Evolutionary conservation across 2,329 filamentous ascomycete genomes (phyloP).

Genomic region (Botrytis tulipae): DNA sequence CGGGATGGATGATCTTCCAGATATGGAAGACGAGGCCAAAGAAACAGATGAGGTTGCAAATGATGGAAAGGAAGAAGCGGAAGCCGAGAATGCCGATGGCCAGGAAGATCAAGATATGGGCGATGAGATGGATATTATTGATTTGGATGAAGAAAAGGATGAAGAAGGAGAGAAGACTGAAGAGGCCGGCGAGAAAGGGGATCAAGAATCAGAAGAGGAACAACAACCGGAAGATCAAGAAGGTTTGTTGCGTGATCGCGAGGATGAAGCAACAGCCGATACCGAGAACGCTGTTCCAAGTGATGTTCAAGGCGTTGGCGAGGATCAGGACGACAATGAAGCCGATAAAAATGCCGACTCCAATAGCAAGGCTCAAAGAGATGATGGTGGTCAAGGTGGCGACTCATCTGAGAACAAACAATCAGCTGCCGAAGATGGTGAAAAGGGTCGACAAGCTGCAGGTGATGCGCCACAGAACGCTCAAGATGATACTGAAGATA

Average conservation of each 20-base stretch:
- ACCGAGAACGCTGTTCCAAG: slow-evolving; percentile 63
- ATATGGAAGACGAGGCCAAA: slow-evolving; percentile 44
- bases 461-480: slow-evolving; percentile 42
- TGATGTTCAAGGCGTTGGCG: slow-evolving; percentile 62
- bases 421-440: slow-evolving; percentile 62
- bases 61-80: slow-evolving; percentile 47
- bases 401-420: slow-evolving; percentile 62
- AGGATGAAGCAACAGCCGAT: slow-evolving; percentile 52
- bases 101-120: slow-evolving; percentile 43
- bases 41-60: slow-evolving; percentile 40
- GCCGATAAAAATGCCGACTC: slow-evolving; percentile 62
- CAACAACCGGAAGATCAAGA: slow-evolving; percentile 52
- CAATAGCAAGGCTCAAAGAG: slow-evolving; percentile 60
- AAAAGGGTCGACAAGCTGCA: slow-evolving; percentile 46
- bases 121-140: slow-evolving; percentile 39
- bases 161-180: slow-evolving; percentile 46
- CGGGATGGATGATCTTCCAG: slow-evolving; percentile 55
- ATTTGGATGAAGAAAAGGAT: slow-evolving; percentile 37
- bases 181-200: slow-evolving; percentile 49
- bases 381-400: slow-evolving; percentile 65
- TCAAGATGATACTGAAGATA: slow-evolving; percentile 42
- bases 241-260: slow-evolving; percentile 40
- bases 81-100: slow-evolving; percentile 41
- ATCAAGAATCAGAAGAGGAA: slow-evolving; percentile 48
- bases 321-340: slow-evolving; percentile 63